These are phyloP conservation scores for Chaetoscypha palmicola DNA, from an alignment of 2,329 filamentous ascomycete genomes.

Conservation along the genomic window DNA sequence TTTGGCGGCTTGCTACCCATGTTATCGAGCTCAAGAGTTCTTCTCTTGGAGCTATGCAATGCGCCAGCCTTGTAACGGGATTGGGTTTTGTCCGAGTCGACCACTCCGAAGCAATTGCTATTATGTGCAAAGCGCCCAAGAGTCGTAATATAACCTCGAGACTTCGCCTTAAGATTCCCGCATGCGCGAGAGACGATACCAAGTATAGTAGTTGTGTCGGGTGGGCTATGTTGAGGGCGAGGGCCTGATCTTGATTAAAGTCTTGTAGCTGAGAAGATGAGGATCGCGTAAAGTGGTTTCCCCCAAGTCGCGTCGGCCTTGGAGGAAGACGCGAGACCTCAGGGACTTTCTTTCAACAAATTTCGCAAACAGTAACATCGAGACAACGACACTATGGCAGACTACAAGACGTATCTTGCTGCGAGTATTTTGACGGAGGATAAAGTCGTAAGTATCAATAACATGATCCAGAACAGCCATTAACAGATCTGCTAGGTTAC, in stretches of 20 bases:
- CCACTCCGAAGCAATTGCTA: not conserved
- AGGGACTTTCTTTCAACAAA: conserved; percentile 1
- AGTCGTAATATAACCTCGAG: too few species aligned
- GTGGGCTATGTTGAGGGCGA: not conserved
- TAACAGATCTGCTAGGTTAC: conserved; percentile 54
- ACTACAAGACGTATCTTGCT: conserved; percentile 31
- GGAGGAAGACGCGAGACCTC: conserved; percentile 2
- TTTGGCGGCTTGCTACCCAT: conserved; percentile 3
- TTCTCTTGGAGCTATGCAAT: too few species aligned
- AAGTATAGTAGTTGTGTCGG: too few species aligned
- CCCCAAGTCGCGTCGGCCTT: conserved; percentile 13
- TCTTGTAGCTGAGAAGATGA: conserved; percentile 10
- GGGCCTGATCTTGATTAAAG: not conserved
- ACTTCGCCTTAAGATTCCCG: not conserved
- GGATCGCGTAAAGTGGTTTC: conserved; percentile 27
- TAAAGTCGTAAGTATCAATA: conserved; percentile 24
- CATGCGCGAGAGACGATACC: too few species aligned
- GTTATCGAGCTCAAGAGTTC: too few species aligned
- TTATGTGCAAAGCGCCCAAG: not conserved
- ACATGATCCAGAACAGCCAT: not conserved
- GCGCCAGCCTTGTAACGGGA: too few species aligned
- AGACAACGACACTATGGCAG: conserved; percentile 23
- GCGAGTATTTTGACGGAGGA: conserved; percentile 30
- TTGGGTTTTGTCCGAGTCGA: too few species aligned
- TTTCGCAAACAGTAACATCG: not conserved